phyloP scores from a whole-genome alignment of 495 filamentous ascomycete genomes.

The Parmelia sp. region DNA sequence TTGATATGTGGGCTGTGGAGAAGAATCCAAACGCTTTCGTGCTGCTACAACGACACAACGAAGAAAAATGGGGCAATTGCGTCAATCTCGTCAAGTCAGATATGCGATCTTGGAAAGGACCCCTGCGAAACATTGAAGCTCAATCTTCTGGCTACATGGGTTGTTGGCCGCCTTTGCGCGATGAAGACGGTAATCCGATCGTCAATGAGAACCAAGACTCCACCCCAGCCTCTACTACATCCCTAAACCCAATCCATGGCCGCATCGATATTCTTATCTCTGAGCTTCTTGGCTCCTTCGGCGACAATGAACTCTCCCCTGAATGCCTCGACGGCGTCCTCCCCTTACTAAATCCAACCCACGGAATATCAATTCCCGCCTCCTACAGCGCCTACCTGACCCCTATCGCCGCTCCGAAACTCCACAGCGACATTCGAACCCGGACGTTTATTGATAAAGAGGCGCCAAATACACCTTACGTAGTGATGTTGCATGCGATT shows the following conservation, averaged over 20 bases:
- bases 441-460: constrained; percentile 55
- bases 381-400: constrained; percentile 89
- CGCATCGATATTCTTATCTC: constrained; percentile 90
- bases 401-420: constrained; percentile 80
- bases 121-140: constrained; percentile 28
- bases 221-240: not conserved
- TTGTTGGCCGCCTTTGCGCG: constrained; percentile 14
- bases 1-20: constrained; percentile 87
- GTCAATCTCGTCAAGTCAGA: constrained; percentile 90
- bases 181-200: not conserved
- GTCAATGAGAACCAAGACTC: not conserved
- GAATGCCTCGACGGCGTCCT: constrained; percentile 90
- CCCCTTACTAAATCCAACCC: constrained; percentile 64
- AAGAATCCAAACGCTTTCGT: constrained; percentile 99
- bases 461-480: constrained; percentile 80
- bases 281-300: constrained; percentile 89
- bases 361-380: constrained; percentile 87
- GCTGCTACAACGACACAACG: constrained; percentile 79
- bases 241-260: constrained; percentile 33
- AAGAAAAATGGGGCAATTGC: constrained; percentile 61
- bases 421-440: constrained; percentile 69
- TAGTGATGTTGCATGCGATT: constrained; percentile 83
- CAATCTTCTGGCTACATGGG: constrained; percentile 31
- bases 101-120: constrained; percentile 92
- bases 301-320: constrained; percentile 82